Evolutionary conservation across 345 rosid genomes (phyloP).

Genomic region (thale cress (Arabidopsis thaliana)): TAIR10.1 NC_003076.8:114001-114500

Average conservation of each 20-base stretch:
- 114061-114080: conserved; percentile 6
- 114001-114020: not conserved
- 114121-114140: too few relatives aligned
- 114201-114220: conserved; percentile 46
- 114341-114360: conserved; percentile 62
- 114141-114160: too few relatives aligned
- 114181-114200: conserved; percentile 25
- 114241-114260: conserved; percentile 77
- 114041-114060: conserved; percentile 3
- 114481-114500: conserved; percentile 81
- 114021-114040: conserved; percentile 9
- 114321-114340: conserved; percentile 62
- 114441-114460: not conserved
- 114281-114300: conserved; percentile 64
- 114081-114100: conserved; percentile 1
- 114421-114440: not conserved
- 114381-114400: conserved; percentile 1
- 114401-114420: not conserved
- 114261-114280: conserved; percentile 65
- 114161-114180: not conserved
- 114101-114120: not conserved
- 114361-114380: conserved; percentile 61
- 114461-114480: conserved; percentile 85
- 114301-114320: conserved; percentile 69
- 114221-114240: conserved; percentile 56